A percentile compares a stretch with the other conserved stretches of the same genome.
phyloP scores from a whole-genome alignment of 192 early-diverging fungal species.

The Ambispora gerdemannii region DNA sequence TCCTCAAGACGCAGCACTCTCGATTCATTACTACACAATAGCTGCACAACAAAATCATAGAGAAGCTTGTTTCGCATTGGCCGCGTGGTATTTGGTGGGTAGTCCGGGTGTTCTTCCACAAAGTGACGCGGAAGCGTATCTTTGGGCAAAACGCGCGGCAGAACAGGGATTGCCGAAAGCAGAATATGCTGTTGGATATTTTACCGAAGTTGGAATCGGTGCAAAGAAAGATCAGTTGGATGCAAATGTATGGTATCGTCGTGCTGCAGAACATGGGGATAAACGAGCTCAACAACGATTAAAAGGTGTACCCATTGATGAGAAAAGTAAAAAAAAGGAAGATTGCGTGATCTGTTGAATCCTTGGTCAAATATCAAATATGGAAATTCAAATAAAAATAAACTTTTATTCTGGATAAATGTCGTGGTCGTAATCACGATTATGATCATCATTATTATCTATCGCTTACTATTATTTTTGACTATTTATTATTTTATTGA shows the following conservation, averaged over 20 bases:
- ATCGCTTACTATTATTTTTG: too few relatives aligned
- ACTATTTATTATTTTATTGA: too few relatives aligned
- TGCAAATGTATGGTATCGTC: conserved; percentile 62
- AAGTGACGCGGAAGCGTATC: conserved; percentile 60
- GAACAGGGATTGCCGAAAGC: conserved; percentile 59
- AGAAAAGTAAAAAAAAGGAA: conserved; percentile 48
- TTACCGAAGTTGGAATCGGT: conserved; percentile 64
- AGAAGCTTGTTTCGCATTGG: conserved; percentile 60
- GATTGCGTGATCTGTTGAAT: conserved; percentile 40
- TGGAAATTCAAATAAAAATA: too few relatives aligned
- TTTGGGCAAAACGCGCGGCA: conserved; percentile 60
- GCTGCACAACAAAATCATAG: conserved; percentile 62
- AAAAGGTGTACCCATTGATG: conserved; percentile 46
- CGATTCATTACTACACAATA: conserved; percentile 59
- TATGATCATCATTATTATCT: too few relatives aligned
- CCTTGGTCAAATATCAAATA: neutral
- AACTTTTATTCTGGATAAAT: too few relatives aligned
- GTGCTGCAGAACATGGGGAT: conserved; percentile 64
- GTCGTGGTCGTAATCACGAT: too few relatives aligned
- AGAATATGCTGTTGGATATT: conserved; percentile 64
- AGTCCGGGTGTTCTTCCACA: conserved; percentile 52
- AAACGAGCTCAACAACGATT: conserved; percentile 54
- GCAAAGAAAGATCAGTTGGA: conserved; percentile 48
- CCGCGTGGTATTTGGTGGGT: conserved; percentile 68
- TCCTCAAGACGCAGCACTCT: conserved; percentile 50